Evolutionary conservation across 306 rosid species (phyloP).

Genomic region (Gynostemma pentaphyllum): DNA sequence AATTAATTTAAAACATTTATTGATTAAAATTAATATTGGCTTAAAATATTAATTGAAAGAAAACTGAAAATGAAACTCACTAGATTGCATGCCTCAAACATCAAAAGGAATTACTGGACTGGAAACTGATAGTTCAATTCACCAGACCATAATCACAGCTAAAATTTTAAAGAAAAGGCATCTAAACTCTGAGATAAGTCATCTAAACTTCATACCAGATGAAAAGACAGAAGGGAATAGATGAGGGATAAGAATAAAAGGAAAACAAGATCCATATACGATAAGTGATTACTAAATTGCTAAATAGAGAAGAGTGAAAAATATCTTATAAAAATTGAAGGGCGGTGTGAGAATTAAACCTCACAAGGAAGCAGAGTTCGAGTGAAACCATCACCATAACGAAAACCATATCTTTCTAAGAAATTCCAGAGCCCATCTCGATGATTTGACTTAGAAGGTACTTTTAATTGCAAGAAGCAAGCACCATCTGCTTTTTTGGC

Average conservation of each 20-base stretch:
- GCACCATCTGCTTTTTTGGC: slow-evolving; percentile 62
- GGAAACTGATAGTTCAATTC: background rate
- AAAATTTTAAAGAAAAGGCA: too few relatives aligned
- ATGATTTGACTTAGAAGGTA: slow-evolving; percentile 32
- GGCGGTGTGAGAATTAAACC: slow-evolving; percentile 41
- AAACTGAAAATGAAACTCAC: background rate
- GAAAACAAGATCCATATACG: background rate
- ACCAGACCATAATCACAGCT: background rate
- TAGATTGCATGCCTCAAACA: too few relatives aligned
- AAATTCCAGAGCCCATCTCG: slow-evolving; percentile 52
- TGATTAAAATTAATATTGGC: too few relatives aligned
- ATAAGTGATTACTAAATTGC: background rate
- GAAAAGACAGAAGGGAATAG: too few relatives aligned
- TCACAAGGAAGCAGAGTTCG: slow-evolving; percentile 88
- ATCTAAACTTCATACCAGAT: too few relatives aligned
- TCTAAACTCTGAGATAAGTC: too few relatives aligned
- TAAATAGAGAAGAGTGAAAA: background rate
- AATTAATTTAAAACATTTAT: too few relatives aligned
- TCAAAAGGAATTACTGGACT: background rate
- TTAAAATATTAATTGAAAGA: background rate
- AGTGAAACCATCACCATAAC: slow-evolving; percentile 40
- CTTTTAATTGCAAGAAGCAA: slow-evolving; percentile 44
- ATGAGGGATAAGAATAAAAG: background rate
- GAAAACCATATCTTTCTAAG: slow-evolving; percentile 64
- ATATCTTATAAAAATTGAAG: background rate